A percentile compares a stretch with the other conserved stretches of the same genome.
Evolutionary conservation across 1,284 basidiomycete genomes (phyloP).

Genomic region (Pterula multifida): DNA sequence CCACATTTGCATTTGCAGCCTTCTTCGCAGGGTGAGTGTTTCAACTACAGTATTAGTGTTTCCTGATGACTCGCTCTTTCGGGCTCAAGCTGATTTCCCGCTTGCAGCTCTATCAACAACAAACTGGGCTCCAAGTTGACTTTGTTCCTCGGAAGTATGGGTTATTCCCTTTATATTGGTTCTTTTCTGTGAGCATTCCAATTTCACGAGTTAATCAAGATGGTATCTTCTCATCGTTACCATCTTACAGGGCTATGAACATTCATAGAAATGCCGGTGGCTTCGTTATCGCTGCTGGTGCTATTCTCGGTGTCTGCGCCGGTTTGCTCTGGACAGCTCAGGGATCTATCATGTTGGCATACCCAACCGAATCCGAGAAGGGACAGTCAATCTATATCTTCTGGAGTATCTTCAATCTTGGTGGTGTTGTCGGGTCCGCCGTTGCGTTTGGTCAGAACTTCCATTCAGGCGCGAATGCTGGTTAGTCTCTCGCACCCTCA

Average conservation of each 20-base stretch:
- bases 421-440: conserved; percentile 57
- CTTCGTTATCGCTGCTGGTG: conserved; percentile 70
- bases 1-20: conserved; percentile 52
- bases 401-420: conserved; percentile 68
- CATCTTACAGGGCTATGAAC: conserved; percentile 42
- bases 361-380: conserved; percentile 70
- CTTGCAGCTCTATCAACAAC: conserved; percentile 58
- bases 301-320: conserved; percentile 75
- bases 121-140: conserved; percentile 64
- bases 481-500: neutral
- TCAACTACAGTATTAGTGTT: no score
- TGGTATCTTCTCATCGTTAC: neutral
- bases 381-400: conserved; percentile 69
- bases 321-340: conserved; percentile 82
- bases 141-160: conserved; percentile 57
- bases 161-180: conserved; percentile 66
- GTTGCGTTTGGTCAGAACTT: conserved; percentile 52
- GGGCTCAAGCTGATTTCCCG: neutral
- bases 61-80: neutral
- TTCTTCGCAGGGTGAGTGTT: conserved; percentile 52
- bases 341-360: conserved; percentile 74
- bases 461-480: conserved; percentile 24
- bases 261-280: conserved; percentile 45
- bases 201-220: neutral
- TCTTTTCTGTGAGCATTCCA: conserved; percentile 46